Evolutionary conservation across 2,329 filamentous ascomycete species (phyloP).

Genomic region (Colletotrichum sp.): DNA sequence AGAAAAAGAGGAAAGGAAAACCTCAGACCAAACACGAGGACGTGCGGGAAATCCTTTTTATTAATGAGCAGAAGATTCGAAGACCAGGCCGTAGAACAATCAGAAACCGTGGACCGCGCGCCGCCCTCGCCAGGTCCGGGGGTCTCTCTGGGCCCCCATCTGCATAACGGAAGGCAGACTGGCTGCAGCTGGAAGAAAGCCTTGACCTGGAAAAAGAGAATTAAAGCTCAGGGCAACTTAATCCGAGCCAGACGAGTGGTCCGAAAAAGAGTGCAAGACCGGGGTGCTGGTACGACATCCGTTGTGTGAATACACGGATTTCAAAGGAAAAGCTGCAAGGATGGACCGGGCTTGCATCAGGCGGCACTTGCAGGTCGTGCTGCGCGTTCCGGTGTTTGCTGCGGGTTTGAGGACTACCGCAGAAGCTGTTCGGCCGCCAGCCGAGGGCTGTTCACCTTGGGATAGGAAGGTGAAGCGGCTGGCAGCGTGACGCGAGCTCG

Average conservation of each 20-base stretch:
- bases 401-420: not conserved
- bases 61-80: not conserved
- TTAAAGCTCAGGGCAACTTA: not conserved
- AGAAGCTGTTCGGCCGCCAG: not conserved
- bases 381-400: constrained; percentile 2
- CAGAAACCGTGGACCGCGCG: not conserved
- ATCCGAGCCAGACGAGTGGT: not conserved
- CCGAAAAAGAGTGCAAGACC: not conserved
- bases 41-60: constrained; percentile 3
- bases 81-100: not conserved
- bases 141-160: not conserved
- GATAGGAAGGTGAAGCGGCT: not conserved
- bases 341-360: constrained; percentile 12
- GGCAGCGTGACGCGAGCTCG: constrained; percentile 13
- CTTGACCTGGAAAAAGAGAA: not conserved
- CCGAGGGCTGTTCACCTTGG: not conserved
- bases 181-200: not conserved
- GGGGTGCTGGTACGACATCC: not conserved
- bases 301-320: not conserved
- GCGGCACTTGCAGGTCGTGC: not conserved
- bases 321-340: not conserved
- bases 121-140: not conserved
- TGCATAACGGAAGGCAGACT: constrained; percentile 11
- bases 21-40: not conserved
- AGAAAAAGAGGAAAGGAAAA: not conserved